phyloP scores from a whole-genome alignment of 345 rosid species.

The Gossypium ekmanianum region DNA sequence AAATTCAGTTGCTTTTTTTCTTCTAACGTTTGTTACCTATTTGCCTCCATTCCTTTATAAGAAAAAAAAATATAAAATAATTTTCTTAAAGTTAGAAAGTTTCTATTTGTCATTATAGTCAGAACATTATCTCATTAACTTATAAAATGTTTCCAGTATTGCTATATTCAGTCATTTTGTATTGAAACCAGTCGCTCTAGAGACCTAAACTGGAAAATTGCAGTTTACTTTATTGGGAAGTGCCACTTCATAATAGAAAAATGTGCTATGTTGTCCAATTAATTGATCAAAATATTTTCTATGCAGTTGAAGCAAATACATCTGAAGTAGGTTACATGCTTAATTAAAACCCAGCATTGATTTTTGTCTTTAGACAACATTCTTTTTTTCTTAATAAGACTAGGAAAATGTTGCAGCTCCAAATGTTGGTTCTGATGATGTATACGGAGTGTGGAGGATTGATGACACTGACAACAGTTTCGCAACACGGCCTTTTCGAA shows the following conservation, averaged over 20 bases:
- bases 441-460: slow-evolving; percentile 76
- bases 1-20: background rate
- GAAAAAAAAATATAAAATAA: background rate
- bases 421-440: slow-evolving; percentile 51
- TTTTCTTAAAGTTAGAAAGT: background rate
- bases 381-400: background rate
- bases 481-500: slow-evolving; percentile 79
- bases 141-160: background rate
- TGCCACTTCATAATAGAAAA: background rate
- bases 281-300: background rate
- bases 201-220: background rate
- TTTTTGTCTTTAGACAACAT: background rate
- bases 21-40: background rate
- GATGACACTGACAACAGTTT: slow-evolving; percentile 81
- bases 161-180: background rate
- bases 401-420: slow-evolving; percentile 42
- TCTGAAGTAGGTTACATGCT: background rate
- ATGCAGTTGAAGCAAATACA: background rate
- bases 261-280: background rate
- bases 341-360: background rate
- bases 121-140: background rate
- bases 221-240: background rate
- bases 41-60: background rate
- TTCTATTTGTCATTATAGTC: background rate
- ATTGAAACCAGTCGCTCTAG: background rate